Evolutionary conservation across 192 early-diverging fungal genomes (phyloP).

Genomic region (Glomus cerebriforme): DNA sequence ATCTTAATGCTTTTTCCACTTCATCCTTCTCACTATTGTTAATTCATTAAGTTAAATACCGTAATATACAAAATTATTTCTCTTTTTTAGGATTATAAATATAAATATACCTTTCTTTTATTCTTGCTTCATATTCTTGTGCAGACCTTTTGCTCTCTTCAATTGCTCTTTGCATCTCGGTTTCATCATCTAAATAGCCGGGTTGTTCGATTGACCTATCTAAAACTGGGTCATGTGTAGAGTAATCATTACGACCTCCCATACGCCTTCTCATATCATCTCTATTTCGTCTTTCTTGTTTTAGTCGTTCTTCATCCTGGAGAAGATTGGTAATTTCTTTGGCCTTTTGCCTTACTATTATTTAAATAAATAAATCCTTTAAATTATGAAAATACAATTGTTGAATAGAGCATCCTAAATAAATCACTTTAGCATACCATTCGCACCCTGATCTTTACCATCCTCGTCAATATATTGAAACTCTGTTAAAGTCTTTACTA

Average conservation of each 20-base stretch:
- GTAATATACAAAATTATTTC: neutral
- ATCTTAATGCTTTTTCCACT: conserved; percentile 43
- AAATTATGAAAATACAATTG: neutral
- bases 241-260: conserved; percentile 44
- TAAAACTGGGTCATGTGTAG: conserved; percentile 18
- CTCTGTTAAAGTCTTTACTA: conserved; percentile 96
- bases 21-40: conserved; percentile 43
- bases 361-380: conserved; percentile 1
- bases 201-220: conserved; percentile 43
- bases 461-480: conserved; percentile 95
- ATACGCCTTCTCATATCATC: conserved; percentile 67
- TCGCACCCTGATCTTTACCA: conserved; percentile 87
- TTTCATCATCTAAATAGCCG: conserved; percentile 70
- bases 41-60: neutral
- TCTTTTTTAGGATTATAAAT: too few species aligned
- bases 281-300: conserved; percentile 72
- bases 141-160: conserved; percentile 81
- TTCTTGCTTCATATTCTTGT: conserved; percentile 38
- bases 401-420: neutral
- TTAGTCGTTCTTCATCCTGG: conserved; percentile 74
- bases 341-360: conserved; percentile 85
- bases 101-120: conserved; percentile 32
- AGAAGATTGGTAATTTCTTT: conserved; percentile 87
- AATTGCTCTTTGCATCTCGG: conserved; percentile 77
- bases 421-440: conserved; percentile 57